phyloP scores from a whole-genome alignment of 2,329 filamentous ascomycete species.

The Penicillium hesseltinei region DNA sequence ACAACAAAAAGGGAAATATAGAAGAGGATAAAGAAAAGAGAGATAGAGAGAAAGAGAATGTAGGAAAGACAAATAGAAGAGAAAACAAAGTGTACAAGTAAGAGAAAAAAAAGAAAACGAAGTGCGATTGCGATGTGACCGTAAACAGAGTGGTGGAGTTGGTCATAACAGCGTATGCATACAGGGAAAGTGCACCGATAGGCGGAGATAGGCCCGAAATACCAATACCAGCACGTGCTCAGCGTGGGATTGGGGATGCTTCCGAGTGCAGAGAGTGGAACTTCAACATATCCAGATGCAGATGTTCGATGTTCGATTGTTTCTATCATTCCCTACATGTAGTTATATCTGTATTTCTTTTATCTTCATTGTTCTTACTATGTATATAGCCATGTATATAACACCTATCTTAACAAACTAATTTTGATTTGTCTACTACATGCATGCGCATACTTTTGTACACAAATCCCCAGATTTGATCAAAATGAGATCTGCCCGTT shows the following conservation, averaged over 20 bases:
- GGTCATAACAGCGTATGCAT: slow-evolving; percentile 16
- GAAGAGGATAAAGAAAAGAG: not conserved
- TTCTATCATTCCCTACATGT: not conserved
- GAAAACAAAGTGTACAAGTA: slow-evolving; percentile 8
- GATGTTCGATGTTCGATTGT: not conserved
- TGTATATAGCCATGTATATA: not conserved
- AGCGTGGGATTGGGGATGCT: slow-evolving; percentile 24
- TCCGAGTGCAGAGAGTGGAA: slow-evolving; percentile 22
- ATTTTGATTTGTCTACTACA: not conserved
- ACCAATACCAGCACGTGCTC: slow-evolving; percentile 19
- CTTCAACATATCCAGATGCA: not conserved
- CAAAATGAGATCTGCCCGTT: slow-evolving; percentile 13
- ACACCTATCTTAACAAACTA: too few relatives aligned
- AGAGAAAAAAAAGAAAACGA: slow-evolving; percentile 16
- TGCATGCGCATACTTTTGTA: not conserved
- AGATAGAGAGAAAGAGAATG: slow-evolving; percentile 11
- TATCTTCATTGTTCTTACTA: not conserved
- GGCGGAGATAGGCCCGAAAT: slow-evolving; percentile 8
- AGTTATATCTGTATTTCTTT: not conserved
- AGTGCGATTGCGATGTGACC: slow-evolving; percentile 21
- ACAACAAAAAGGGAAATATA: slow-evolving; percentile 2
- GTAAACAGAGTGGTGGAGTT: slow-evolving; percentile 25
- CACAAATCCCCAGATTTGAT: not conserved
- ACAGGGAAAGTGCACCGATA: slow-evolving; percentile 4
- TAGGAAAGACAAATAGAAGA: slow-evolving; percentile 8